Base-by-base conservation (phyloP, 2,329 filamentous ascomycete species). In the Xylariaceae sp. region DNA sequence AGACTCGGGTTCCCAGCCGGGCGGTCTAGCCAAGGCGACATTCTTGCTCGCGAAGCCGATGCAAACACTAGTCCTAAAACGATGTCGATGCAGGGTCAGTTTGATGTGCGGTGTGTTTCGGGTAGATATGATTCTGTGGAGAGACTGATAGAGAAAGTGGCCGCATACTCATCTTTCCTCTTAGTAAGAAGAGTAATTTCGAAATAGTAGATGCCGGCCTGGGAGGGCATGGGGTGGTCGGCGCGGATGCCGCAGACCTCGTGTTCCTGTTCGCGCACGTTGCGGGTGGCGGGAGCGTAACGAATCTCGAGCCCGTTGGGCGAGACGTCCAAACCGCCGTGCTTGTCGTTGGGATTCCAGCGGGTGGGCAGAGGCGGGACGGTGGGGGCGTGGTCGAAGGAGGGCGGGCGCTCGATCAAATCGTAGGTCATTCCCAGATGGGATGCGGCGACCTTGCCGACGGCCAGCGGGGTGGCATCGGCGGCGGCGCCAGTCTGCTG, bases 201-300 rank as follows among this genome's bases (percentile, higher is more conserved):
- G 66, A 85, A 99, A 69, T 99, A 99, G 70, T 96, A 99, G 54
- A 99, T 87, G 2, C 94, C 94, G 60, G 89, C 94, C 65, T 96
- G 88, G 34, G 84, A 79, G 4, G 94, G 91, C 84, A 97, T 97
- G 45, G 86, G 82, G 67, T 91, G 79, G 69, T 99, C 88, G 28
- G 92, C 83, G 50, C 94, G 84, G 52, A 96, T 84, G 12, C 89
- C 83, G 34, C 85, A 90, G 16, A 90, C 89, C 68, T 97, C 94
- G 64, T 88, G 76, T 7, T 86, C 82, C 46, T 77, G 75, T 45
- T 83, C 79, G 51, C 69, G 68, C 17, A 74, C 65, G 19, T 69
- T 72, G 62, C 78, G 79, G 1, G 54, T 19, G 10, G 71, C 63
- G 0, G 76, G 75, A 1, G 71, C 71, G 61, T 80, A 82, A 62